A percentile compares a stretch with the other conserved stretches of the same genome.
phyloP scores from a whole-genome alignment of 225 moss, liverwort and hornwort species.

The Thuidium tamariscinum region DNA sequence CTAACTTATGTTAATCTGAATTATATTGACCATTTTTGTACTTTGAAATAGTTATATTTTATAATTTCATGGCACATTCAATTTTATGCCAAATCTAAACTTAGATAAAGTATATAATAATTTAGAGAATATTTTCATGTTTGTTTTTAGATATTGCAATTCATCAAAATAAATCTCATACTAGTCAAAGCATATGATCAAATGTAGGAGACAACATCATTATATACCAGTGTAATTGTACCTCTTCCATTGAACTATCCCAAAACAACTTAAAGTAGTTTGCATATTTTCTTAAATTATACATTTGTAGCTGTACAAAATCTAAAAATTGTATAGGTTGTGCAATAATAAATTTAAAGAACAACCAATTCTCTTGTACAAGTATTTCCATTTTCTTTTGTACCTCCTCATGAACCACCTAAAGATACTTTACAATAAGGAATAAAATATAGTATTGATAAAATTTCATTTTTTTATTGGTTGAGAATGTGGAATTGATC shows the following conservation, averaged over 20 bases:
- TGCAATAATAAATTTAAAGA: neutral
- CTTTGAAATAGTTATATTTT: too few relatives aligned
- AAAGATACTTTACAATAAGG: neutral
- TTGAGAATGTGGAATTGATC: neutral
- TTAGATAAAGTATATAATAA: too few relatives aligned
- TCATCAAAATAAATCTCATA: too few relatives aligned
- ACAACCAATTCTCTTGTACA: neutral
- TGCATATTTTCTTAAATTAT: neutral
- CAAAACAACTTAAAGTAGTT: accelerated
- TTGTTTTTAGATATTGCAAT: too few relatives aligned
- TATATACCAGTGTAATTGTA: too few relatives aligned
- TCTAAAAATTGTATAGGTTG: neutral
- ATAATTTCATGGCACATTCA: too few relatives aligned
- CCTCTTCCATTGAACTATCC: neutral
- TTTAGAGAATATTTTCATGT: too few relatives aligned
- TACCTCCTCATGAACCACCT: neutral
- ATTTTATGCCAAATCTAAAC: too few relatives aligned
- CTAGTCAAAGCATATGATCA: too few relatives aligned
- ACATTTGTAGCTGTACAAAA: accelerated
- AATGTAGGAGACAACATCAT: accelerated
- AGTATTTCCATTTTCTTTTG: neutral
- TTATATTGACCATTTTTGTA: too few relatives aligned
- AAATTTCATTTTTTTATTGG: neutral
- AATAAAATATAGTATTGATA: too few relatives aligned
- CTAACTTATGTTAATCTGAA: too few relatives aligned